Percentiles rank a stretch among this genome's conserved stretches.
phyloP scores from a whole-genome alignment of 2,329 filamentous ascomycete species.

The Xylaria sp. region DNA sequence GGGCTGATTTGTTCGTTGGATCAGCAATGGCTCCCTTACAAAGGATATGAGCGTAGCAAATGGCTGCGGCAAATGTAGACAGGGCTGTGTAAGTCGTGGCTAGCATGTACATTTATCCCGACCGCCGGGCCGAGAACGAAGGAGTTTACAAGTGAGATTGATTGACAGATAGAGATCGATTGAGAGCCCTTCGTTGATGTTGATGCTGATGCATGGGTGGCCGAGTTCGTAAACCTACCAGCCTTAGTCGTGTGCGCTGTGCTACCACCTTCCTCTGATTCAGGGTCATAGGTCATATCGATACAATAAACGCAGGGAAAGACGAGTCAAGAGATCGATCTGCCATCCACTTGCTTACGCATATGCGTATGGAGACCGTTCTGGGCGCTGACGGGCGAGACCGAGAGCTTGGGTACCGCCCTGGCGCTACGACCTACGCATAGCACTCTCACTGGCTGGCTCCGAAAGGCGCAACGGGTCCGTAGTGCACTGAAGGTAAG shows the following conservation, averaged over 20 bases:
- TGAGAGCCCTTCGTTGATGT: background rate
- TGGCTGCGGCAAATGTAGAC: background rate
- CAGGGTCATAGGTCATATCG: background rate
- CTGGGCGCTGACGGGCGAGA: background rate
- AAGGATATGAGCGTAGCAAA: slow-evolving; percentile 1
- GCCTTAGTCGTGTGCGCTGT: background rate
- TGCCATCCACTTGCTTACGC: background rate
- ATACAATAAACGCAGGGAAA: background rate
- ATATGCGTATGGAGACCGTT: background rate
- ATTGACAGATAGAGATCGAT: background rate
- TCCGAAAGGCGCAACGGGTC: background rate
- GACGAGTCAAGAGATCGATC: slow-evolving; percentile 9
- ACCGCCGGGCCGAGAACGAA: background rate
- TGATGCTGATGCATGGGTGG: background rate
- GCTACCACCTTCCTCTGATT: background rate
- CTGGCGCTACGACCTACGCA: background rate
- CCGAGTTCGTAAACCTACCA: background rate
- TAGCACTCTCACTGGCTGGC: background rate
- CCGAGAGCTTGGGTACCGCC: background rate
- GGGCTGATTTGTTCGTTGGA: slow-evolving; percentile 14
- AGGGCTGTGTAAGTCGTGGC: slow-evolving; percentile 9
- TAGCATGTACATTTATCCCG: slow-evolving; percentile 6
- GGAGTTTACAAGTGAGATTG: background rate
- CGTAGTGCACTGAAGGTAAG: background rate
- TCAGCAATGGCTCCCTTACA: slow-evolving; percentile 1